phyloP scores from a whole-genome alignment of 306 rosid species.

The Crataegus laevigata region DNA sequence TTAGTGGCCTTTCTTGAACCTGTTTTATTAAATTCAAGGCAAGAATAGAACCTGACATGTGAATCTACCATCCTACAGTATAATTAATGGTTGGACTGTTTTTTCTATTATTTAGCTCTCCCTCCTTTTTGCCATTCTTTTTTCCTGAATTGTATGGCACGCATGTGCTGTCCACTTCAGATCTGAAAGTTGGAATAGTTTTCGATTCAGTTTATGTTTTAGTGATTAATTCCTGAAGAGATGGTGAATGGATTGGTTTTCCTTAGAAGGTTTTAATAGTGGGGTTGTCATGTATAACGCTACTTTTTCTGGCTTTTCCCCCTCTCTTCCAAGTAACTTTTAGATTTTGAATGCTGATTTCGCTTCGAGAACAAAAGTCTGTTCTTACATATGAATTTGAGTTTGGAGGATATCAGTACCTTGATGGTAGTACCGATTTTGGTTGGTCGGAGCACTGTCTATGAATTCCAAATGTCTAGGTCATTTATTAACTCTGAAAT shows the following conservation, averaged over 20 bases:
- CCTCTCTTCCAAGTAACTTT: background rate
- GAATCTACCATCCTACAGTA: background rate
- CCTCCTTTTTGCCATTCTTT: background rate
- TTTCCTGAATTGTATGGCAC: background rate
- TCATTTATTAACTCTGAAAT: background rate
- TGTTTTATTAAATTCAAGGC: background rate
- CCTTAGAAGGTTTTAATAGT: background rate
- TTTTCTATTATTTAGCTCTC: background rate
- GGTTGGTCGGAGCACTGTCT: background rate
- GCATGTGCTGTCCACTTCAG: background rate
- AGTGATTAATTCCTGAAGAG: background rate
- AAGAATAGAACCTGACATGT: background rate
- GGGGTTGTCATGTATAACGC: background rate
- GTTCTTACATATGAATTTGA: too few species aligned
- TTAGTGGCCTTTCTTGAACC: background rate
- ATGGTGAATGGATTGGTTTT: background rate
- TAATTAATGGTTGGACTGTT: background rate
- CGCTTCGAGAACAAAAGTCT: background rate
- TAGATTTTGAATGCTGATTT: background rate
- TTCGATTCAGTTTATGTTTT: background rate
- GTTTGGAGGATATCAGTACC: background rate
- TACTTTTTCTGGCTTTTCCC: background rate
- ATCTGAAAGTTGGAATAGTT: background rate
- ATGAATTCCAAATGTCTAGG: background rate
- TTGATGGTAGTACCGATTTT: background rate